Conservation (phyloP, 306 rosid genomes). For the Arachis stenosperma region DNA sequence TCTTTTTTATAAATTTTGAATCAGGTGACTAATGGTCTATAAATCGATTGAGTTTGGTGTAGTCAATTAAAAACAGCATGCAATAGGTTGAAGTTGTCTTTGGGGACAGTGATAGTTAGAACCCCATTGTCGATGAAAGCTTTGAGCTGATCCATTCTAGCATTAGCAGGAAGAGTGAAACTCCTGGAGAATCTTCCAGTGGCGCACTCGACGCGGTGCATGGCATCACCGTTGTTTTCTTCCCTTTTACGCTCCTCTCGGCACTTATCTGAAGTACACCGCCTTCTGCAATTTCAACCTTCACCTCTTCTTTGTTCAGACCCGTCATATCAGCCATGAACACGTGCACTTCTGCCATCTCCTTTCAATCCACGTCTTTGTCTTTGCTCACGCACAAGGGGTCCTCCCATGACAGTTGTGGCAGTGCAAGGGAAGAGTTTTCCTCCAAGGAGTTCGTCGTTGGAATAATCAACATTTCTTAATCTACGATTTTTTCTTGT, state of each 20-base stretch:
- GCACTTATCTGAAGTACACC: slow-evolving; percentile 48
- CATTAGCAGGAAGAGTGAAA: slow-evolving; percentile 39
- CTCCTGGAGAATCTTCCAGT: slow-evolving; percentile 42
- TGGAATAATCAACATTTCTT: slow-evolving; percentile 40
- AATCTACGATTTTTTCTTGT: too few species aligned
- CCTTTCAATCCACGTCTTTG: slow-evolving; percentile 33
- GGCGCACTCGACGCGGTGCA: slow-evolving; percentile 34
- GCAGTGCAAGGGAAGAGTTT: not conserved
- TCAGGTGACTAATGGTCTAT: too few species aligned
- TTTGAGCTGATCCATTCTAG: slow-evolving; percentile 33
- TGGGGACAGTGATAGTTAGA: slow-evolving; percentile 43
- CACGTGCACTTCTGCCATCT: slow-evolving; percentile 41
- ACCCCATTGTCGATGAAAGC: slow-evolving; percentile 46
- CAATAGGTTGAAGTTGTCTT: not conserved
- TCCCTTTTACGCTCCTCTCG: slow-evolving; percentile 32
- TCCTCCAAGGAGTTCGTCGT: slow-evolving; percentile 19
- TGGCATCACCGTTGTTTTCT: not conserved
- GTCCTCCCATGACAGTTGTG: not conserved
- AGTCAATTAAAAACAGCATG: slow-evolving; percentile 5
- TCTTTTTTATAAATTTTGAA: too few species aligned
- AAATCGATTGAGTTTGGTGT: not conserved
- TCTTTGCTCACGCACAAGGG: not conserved
- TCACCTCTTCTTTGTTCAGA: slow-evolving; percentile 37
- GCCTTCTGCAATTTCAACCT: slow-evolving; percentile 40
- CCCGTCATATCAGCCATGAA: slow-evolving; percentile 30